These are phyloP conservation scores for Pestalotiopsis sp. DNA, from an alignment of 2,329 filamentous ascomycete genomes.

Conservation along the genomic window DNA sequence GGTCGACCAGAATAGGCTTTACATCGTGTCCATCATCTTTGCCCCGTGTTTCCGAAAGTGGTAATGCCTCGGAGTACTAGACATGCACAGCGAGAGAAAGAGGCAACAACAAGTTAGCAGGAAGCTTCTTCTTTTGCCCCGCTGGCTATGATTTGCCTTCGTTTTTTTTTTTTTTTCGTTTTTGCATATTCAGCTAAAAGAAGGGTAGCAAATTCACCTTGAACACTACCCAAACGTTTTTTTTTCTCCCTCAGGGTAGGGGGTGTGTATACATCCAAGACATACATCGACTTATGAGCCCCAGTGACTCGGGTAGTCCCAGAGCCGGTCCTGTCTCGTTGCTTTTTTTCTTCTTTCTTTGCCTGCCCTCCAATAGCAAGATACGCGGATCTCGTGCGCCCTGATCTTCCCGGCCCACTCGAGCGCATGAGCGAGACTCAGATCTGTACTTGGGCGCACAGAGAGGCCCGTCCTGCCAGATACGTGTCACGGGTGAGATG, in stretches of 20 bases:
- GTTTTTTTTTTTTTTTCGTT: neutral
- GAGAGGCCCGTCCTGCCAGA: neutral
- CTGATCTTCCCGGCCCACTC: slow-evolving; percentile 4
- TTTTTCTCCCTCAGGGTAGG: neutral
- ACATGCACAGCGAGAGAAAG: neutral
- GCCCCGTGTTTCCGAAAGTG: neutral
- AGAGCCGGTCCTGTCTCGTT: neutral
- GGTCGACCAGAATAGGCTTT: neutral
- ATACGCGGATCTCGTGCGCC: neutral
- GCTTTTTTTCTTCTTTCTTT: neutral
- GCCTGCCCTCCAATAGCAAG: neutral
- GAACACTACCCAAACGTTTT: neutral
- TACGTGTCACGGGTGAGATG: no score
- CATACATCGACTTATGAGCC: neutral
- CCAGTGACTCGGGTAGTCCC: slow-evolving; percentile 5
- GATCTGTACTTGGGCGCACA: slow-evolving; percentile 4
- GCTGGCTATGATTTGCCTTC: neutral
- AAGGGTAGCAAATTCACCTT: neutral
- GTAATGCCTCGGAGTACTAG: neutral
- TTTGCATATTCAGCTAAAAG: neutral
- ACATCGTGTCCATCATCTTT: neutral
- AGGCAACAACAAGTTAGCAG: neutral
- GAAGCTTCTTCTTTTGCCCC: neutral
- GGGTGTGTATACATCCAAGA: neutral
- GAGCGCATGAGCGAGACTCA: neutral